Evolutionary conservation across 345 rosid species (phyloP).

Genomic region (Brassica rapa): DNA sequence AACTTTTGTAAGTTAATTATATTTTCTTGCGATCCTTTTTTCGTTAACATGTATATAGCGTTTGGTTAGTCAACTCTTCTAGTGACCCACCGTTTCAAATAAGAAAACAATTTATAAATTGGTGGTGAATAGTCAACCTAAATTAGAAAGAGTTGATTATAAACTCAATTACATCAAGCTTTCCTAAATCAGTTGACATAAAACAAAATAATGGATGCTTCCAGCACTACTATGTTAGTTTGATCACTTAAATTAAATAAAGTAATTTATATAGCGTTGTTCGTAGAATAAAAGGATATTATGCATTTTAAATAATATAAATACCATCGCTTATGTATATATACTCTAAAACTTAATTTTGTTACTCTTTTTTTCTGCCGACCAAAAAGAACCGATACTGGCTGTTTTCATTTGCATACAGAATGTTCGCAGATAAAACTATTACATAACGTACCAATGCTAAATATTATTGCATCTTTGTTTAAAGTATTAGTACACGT

Average conservation of each 20-base stretch:
- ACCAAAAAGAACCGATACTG: not conserved
- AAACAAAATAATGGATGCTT: conserved; percentile 29
- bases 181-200: conserved; percentile 7
- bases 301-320: not conserved
- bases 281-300: conserved; percentile 8
- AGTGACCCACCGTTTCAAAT: conserved; percentile 20
- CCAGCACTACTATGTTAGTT: conserved; percentile 18
- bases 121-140: conserved; percentile 31
- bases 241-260: conserved; percentile 1
- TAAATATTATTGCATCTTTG: not conserved
- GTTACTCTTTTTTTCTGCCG: not conserved
- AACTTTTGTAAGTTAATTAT: conserved; percentile 23
- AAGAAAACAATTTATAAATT: conserved; percentile 8
- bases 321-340: conserved; percentile 15
- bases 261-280: not conserved
- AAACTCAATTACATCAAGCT: not conserved
- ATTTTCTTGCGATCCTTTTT: not conserved
- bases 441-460: not conserved
- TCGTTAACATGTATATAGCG: conserved; percentile 14
- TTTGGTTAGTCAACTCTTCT: conserved; percentile 34
- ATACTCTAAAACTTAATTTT: not conserved
- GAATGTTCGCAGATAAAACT: not conserved
- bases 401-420: not conserved
- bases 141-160: conserved; percentile 11
- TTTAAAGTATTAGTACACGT: no score